Evolutionary conservation across 2,329 filamentous ascomycete genomes (phyloP).

Genomic region (Trichoderma pleuroti): DNA sequence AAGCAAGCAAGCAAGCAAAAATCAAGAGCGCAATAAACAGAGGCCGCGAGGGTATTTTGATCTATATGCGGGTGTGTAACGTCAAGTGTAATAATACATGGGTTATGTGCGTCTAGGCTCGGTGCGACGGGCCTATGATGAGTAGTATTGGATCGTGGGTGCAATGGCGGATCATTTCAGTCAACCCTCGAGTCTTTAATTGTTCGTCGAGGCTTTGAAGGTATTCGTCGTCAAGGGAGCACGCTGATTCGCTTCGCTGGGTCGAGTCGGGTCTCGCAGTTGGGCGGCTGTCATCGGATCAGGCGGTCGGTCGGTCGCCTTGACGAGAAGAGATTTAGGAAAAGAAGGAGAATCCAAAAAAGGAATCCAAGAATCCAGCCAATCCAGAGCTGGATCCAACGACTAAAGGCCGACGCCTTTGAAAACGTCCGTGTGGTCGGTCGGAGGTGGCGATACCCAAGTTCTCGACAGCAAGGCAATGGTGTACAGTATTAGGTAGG

Average conservation of each 20-base stretch:
- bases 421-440: background rate
- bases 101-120: background rate
- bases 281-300: background rate
- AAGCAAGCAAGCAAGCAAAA: background rate
- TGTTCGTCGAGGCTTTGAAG: background rate
- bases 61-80: slow-evolving; percentile 4
- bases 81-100: background rate
- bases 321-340: background rate
- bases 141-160: background rate
- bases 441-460: slow-evolving; percentile 8
- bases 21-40: background rate
- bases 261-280: background rate
- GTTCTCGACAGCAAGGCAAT: background rate
- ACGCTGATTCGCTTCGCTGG: background rate
- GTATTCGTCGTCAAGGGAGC: background rate
- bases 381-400: background rate
- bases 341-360: background rate
- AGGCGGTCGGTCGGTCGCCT: background rate
- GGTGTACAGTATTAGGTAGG: background rate
- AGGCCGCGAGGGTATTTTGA: background rate
- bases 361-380: background rate
- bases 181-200: background rate
- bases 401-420: background rate
- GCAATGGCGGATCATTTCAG: slow-evolving; percentile 4
- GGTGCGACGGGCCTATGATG: background rate